Conservation (phyloP, 1,284 basidiomycete genomes). For the Irpex rosettiformis region DNA sequence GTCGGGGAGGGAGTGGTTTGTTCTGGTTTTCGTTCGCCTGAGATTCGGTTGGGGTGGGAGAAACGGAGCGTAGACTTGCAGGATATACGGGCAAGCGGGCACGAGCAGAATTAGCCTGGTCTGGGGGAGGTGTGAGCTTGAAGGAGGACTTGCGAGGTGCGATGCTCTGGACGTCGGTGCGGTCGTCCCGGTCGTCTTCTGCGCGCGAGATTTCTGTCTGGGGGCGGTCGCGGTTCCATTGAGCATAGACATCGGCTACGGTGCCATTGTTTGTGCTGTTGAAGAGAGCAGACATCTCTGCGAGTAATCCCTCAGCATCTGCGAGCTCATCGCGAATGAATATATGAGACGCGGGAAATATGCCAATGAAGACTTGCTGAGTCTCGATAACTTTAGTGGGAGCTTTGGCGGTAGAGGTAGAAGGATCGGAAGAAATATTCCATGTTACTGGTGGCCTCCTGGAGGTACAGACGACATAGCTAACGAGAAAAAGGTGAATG, state of each 20-base stretch:
- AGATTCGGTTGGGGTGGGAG: slow-evolving; percentile 53
- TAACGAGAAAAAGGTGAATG: slow-evolving; percentile 29
- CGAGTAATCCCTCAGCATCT: slow-evolving; percentile 85
- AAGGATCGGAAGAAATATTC: slow-evolving; percentile 53
- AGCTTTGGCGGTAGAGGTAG: slow-evolving; percentile 42
- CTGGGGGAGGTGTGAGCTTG: slow-evolving; percentile 67
- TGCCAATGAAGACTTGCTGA: slow-evolving; percentile 91
- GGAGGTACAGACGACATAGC: slow-evolving; percentile 86
- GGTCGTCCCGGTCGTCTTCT: slow-evolving; percentile 69
- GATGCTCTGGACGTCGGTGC: slow-evolving; percentile 23
- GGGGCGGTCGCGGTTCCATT: slow-evolving; percentile 41
- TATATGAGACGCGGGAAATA: slow-evolving; percentile 92
- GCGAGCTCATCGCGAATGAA: slow-evolving; percentile 86
- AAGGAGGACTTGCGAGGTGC: slow-evolving; percentile 55
- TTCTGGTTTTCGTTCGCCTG: slow-evolving; percentile 35
- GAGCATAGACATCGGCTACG: slow-evolving; percentile 32
- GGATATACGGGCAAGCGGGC: slow-evolving; percentile 69
- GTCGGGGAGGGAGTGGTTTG: slow-evolving; percentile 87
- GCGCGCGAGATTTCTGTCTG: slow-evolving; percentile 57
- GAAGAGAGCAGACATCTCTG: slow-evolving; percentile 57
- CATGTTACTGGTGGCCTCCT: slow-evolving; percentile 67
- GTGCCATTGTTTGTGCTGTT: slow-evolving; percentile 33
- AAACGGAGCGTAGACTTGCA: slow-evolving; percentile 61
- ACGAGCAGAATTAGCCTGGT: slow-evolving; percentile 66
- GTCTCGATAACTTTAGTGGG: slow-evolving; percentile 63